Evolutionary conservation across 495 filamentous ascomycete species (phyloP).

Genomic region (Letharia columbiana): DNA sequence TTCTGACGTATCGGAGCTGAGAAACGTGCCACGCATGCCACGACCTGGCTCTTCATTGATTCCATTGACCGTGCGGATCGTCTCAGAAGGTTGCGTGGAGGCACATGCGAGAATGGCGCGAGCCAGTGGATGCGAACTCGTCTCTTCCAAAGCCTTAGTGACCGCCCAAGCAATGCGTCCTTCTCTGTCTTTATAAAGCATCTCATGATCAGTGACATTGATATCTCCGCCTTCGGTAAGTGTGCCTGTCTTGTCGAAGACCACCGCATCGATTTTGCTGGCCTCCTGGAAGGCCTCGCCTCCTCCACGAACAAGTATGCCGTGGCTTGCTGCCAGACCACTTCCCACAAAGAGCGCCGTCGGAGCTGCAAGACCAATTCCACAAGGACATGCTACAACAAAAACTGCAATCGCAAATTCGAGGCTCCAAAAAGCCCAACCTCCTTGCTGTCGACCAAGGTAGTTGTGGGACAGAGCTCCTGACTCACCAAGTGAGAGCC

Average conservation of each 20-base stretch:
- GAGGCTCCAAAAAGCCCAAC: conserved; percentile 80
- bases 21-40: conserved; percentile 67
- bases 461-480: conserved; percentile 59
- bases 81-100: conserved; percentile 29
- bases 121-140: conserved; percentile 80
- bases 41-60: conserved; percentile 73
- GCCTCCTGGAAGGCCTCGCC: conserved; percentile 95
- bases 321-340: conserved; percentile 77
- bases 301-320: conserved; percentile 90
- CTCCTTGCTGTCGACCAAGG: conserved; percentile 56
- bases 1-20: conserved; percentile 27
- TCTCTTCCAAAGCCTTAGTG: conserved; percentile 64
- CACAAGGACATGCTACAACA: conserved; percentile 91
- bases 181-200: conserved; percentile 38
- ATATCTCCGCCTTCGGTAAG: conserved; percentile 79
- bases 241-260: conserved; percentile 96
- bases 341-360: conserved; percentile 90
- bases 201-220: conserved; percentile 62
- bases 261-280: conserved; percentile 72
- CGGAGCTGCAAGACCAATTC: conserved; percentile 82
- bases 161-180: conserved; percentile 41
- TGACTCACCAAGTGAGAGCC: conserved; percentile 67
- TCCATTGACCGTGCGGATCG: conserved; percentile 29
- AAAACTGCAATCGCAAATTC: conserved; percentile 94
- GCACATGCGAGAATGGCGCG: conserved; percentile 71